Base-by-base conservation (phyloP, 2,329 filamentous ascomycete species). In the Apiospora hydei region DNA sequence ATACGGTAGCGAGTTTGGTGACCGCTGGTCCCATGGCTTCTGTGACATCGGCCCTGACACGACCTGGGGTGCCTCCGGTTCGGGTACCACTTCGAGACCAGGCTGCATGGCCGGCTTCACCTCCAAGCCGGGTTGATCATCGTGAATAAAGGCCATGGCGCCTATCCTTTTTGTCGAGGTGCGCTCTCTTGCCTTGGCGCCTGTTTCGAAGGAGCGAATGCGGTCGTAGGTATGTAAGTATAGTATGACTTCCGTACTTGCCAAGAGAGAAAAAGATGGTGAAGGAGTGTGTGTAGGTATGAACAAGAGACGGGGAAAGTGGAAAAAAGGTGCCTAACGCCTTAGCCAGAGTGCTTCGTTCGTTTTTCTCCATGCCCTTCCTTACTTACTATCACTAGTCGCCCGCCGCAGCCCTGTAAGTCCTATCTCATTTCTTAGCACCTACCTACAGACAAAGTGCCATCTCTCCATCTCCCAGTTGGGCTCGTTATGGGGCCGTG, bases 11-110 rank as follows among this genome's bases (percentile, higher is more conserved):
- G 74, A 68, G 24, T 57, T 67, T 26, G 72, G 72, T 43, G 67
- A 34, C 47, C 70, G 67, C 66, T 67, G 67, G 49, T 73, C 72
- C 64, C 74, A 72, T 30, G 72, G 67, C n/a, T 76, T 76, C 46
- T 74, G 69, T 51, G 74, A 2, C 10, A 70, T 71, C n/a, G 76
- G 76, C 10, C 74, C 74, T 13, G 75, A 47, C 18, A 77, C 67
- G 4, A 77, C 75, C 3, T 77, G 73, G 14, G 76, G 77, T 38
- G 74, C 46, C 21, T 74, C 74, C 6, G 75, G 67, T 24, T 75
- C 76, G 21, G 74, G 74, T 18, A 41, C 46, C 30, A 69, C 68
- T 57, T 69, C 68, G 30, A 69, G 47, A 4, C 68, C 68, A 14
- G 68, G 68, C 47, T 69, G 68, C 2, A 10, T 18, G 1, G 41